phyloP scores from a whole-genome alignment of 768 basidiomycete species.

The Boletus sensibilis region DNA sequence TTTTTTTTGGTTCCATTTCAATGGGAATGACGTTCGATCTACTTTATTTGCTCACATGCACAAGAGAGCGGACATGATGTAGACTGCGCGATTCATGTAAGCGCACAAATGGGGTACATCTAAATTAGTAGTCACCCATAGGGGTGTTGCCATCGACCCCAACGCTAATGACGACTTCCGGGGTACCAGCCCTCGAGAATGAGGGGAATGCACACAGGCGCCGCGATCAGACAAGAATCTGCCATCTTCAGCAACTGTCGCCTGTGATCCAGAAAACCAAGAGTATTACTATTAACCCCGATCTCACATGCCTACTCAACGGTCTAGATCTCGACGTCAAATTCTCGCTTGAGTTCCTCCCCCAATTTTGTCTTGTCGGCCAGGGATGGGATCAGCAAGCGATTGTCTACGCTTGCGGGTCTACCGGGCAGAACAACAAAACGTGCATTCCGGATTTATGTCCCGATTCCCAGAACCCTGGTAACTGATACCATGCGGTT shows the following conservation, averaged over 20 bases:
- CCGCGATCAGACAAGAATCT: constrained; percentile 8
- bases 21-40: background rate
- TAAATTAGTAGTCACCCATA: constrained; percentile 13
- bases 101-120: constrained; percentile 17
- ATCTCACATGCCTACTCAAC: constrained; percentile 12
- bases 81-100: constrained; percentile 5
- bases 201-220: constrained; percentile 7
- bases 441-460: constrained; percentile 23
- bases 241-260: background rate
- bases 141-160: constrained; percentile 14
- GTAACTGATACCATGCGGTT: constrained; percentile 30
- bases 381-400: constrained; percentile 23
- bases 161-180: constrained; percentile 14
- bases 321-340: constrained; percentile 31
- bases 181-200: constrained; percentile 17
- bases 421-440: constrained; percentile 20
- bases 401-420: constrained; percentile 15
- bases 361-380: constrained; percentile 24
- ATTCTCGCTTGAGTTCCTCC: constrained; percentile 28
- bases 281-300: constrained; percentile 4
- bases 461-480: constrained; percentile 25
- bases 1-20: constrained; percentile 3
- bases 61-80: constrained; percentile 12
- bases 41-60: background rate
- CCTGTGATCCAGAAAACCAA: constrained; percentile 4